Evolutionary conservation across 441 rosid species (phyloP).

Genomic region (Mallotus japonicus): DNA sequence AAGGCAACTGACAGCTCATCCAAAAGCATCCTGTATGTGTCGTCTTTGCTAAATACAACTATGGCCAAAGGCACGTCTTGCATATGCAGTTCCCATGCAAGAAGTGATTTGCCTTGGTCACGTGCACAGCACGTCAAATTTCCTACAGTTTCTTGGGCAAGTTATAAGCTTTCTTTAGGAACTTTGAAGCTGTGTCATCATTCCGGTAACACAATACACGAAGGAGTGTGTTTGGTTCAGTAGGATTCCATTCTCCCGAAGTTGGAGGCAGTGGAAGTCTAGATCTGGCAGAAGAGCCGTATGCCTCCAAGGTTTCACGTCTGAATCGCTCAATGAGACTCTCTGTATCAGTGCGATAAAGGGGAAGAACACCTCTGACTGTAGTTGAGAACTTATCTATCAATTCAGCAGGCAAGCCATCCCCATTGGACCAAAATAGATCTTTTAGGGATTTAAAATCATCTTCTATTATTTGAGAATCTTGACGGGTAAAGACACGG

Average conservation of each 20-base stretch:
- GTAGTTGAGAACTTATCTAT: constrained; percentile 70
- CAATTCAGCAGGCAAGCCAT: constrained; percentile 78
- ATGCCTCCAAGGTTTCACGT: constrained; percentile 57
- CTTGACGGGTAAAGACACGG: constrained; percentile 73
- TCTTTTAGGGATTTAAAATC: constrained; percentile 88
- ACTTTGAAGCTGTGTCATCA: constrained; percentile 76
- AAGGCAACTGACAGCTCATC: constrained; percentile 11
- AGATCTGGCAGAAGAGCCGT: constrained; percentile 79
- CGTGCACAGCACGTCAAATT: constrained; percentile 19
- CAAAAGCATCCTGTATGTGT: constrained; percentile 3
- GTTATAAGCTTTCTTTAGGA: constrained; percentile 85
- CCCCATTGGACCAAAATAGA: constrained; percentile 93
- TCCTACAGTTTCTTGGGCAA: constrained; percentile 77
- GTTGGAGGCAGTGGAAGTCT: constrained; percentile 89
- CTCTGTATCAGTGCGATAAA: constrained; percentile 76
- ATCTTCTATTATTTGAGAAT: constrained; percentile 73
- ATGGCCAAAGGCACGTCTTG: background rate
- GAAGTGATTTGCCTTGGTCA: constrained; percentile 15
- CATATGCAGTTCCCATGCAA: background rate
- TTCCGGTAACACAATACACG: constrained; percentile 84
- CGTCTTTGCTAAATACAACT: constrained; percentile 19
- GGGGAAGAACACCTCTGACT: constrained; percentile 70
- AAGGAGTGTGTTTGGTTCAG: constrained; percentile 83
- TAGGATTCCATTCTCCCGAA: constrained; percentile 88
- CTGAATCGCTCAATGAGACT: constrained; percentile 74